Evolutionary conservation across 768 basidiomycete species (phyloP), one percentile per base, ranked within the genome.

Genomic region (Infundibulicybe gibba): DNA sequence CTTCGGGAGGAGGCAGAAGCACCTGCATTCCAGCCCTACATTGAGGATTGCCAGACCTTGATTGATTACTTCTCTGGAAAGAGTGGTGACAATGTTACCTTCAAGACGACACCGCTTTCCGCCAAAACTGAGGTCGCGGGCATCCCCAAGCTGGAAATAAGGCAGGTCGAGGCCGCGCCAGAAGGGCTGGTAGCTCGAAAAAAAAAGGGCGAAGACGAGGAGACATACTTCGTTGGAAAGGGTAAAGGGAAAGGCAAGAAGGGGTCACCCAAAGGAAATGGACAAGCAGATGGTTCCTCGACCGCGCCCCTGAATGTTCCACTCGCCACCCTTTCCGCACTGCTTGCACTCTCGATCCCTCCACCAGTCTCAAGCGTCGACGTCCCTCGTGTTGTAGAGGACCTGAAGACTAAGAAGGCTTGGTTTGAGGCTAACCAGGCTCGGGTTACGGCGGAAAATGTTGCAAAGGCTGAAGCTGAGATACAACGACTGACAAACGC

Each of bases 371-470:
- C 85, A 10, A 64, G 76, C 35, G 70, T 75, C 5, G 94, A 99
- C 53, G 77, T 94, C 31, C 77, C 84, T 45, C 87, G 91, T 44
- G 81, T 92, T 40, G 74, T 98, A 47, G 88, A 90, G 59, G 90
- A 97, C 62, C 76, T 99, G 48, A 87, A 87, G 66, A 90, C 81
- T 43, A 99, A 98, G 78, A 94, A 94, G 71, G 76, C 84, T 17
- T 98, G 94, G 93, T 97, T 83, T 59, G 83, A 87, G 63, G 94
- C 90, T 30, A 98, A 98, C 69, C 93, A 94, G 66, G 80, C 78
- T 20, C 81, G 81, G 17, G 80, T 78, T 52, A 92, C 90, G 2
- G 77, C 80, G 4, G 88, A 90, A 59, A 89, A 90, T 55, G 70
- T 93, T 43, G 80, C 83, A 33, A 87, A 87, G 67, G 91, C 86